Percentiles rank a stretch among this genome's conserved stretches.
These are phyloP conservation scores for Tetrahymena borealis DNA, from an alignment of 73 alveolate species.

Conservation along the genomic window DNA sequence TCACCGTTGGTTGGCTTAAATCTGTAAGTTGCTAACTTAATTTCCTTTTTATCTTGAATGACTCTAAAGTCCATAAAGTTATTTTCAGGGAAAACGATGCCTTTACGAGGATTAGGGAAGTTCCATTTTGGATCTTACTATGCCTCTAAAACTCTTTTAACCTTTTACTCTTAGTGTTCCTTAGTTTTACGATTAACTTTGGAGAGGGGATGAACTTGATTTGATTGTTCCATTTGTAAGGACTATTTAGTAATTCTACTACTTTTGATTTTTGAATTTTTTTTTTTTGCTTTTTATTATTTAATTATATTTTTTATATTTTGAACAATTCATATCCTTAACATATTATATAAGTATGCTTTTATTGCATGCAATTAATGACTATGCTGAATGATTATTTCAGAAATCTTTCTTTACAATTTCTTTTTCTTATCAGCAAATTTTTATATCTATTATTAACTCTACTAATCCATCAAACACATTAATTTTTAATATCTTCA, in stretches of 20 bases:
- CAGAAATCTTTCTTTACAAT: too few relatives aligned
- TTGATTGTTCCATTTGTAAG: neutral
- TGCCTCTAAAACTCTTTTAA: neutral
- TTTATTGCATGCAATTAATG: too few relatives aligned
- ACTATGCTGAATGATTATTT: too few relatives aligned
- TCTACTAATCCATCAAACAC: too few relatives aligned
- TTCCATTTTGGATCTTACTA: neutral
- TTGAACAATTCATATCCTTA: too few relatives aligned
- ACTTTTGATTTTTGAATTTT: neutral
- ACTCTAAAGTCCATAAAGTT: conserved; percentile 21
- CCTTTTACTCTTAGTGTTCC: neutral
- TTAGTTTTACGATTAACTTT: neutral
- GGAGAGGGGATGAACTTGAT: neutral
- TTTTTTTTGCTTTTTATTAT: neutral
- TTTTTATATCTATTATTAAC: too few relatives aligned
- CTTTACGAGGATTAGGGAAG: conserved; percentile 38
- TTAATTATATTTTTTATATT: too few relatives aligned
- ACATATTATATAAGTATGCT: too few relatives aligned
- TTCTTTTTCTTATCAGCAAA: too few relatives aligned
- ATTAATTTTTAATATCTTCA: too few relatives aligned
- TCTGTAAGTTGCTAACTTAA: conserved; percentile 14
- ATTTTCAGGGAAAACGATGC: conserved; percentile 16
- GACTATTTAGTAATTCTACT: neutral
- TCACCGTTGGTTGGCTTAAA: neutral
- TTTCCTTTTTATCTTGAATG: conserved; percentile 12